Conservation (phyloP, 2,329 filamentous ascomycete genomes). For the Talaromyces atroroseus region DNA sequence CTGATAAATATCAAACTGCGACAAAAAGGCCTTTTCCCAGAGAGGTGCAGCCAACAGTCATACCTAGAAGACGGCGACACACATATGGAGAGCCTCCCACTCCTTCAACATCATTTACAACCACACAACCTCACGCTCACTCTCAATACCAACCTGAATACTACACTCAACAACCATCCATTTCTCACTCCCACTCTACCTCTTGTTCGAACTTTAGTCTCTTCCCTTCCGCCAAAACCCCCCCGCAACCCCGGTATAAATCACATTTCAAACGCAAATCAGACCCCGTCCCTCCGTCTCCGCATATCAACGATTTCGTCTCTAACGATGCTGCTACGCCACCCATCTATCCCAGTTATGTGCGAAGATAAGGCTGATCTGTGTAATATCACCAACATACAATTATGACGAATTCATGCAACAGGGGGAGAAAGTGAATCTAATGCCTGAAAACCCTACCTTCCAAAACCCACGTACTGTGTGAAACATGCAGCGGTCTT, state of each 20-base stretch:
- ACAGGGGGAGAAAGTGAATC: background rate
- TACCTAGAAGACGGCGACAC: conserved; percentile 29
- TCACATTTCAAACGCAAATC: conserved; percentile 14
- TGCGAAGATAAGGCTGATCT: background rate
- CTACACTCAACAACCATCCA: background rate
- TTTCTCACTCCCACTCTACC: background rate
- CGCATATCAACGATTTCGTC: conserved; percentile 11
- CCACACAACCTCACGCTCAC: background rate
- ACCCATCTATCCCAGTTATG: conserved; percentile 11
- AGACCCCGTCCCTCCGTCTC: conserved; percentile 17
- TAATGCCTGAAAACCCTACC: background rate
- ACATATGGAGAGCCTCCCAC: conserved; percentile 37
- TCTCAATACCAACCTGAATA: background rate
- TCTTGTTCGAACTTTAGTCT: conserved; percentile 9
- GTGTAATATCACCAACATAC: background rate
- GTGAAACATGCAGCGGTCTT: background rate
- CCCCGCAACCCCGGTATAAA: conserved; percentile 10
- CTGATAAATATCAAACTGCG: background rate
- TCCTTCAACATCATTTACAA: conserved; percentile 8
- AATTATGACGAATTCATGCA: background rate
- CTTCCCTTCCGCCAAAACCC: conserved; percentile 1
- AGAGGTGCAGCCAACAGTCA: conserved; percentile 17
- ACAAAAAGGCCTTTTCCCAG: conserved; percentile 12
- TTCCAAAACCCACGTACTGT: background rate
- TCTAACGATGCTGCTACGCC: conserved; percentile 8